These are phyloP conservation scores for Coleophoma cylindrospora DNA, from an alignment of 2,329 filamentous ascomycete species.

Conservation along the genomic window DNA sequence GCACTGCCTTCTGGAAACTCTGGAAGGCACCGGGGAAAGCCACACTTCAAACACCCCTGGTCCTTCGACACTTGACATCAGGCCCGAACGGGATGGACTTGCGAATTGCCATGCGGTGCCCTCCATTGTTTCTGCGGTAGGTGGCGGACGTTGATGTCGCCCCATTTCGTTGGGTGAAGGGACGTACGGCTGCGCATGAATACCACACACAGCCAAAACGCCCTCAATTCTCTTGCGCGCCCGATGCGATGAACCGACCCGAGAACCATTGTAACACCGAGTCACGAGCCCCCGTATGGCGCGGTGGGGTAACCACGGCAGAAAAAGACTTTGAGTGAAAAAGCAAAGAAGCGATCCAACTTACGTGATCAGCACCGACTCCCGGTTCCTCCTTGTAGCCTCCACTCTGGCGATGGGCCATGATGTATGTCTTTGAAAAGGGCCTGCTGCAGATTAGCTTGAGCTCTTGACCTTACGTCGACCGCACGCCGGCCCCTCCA, in stretches of 20 bases:
- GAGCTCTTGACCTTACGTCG: not conserved
- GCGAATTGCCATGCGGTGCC: slow-evolving; percentile 9
- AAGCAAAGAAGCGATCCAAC: slow-evolving; percentile 20
- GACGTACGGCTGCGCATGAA: not conserved
- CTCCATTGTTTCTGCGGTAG: too few species aligned
- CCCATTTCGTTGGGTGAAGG: not conserved
- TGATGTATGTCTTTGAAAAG: slow-evolving; percentile 17
- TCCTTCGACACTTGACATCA: slow-evolving; percentile 2
- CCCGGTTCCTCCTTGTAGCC: slow-evolving; percentile 41
- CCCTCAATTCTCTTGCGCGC: too few species aligned
- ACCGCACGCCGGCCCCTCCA: not conserved
- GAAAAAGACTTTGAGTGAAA: slow-evolving; percentile 4
- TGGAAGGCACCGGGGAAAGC: slow-evolving; percentile 15
- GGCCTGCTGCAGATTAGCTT: not conserved
- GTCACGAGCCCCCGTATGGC: not conserved
- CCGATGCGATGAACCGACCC: not conserved
- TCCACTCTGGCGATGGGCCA: slow-evolving; percentile 26
- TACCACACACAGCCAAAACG: too few species aligned
- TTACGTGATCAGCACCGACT: slow-evolving; percentile 37
- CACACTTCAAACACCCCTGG: slow-evolving; percentile 6
- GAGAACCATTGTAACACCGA: not conserved
- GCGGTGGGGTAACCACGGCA: not conserved
- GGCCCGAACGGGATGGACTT: slow-evolving; percentile 17
- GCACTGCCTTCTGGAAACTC: slow-evolving; percentile 11
- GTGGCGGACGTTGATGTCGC: too few species aligned